Conservation (phyloP, 2,329 filamentous ascomycete genomes). For the Scedosporium aurantiacum region DNA sequence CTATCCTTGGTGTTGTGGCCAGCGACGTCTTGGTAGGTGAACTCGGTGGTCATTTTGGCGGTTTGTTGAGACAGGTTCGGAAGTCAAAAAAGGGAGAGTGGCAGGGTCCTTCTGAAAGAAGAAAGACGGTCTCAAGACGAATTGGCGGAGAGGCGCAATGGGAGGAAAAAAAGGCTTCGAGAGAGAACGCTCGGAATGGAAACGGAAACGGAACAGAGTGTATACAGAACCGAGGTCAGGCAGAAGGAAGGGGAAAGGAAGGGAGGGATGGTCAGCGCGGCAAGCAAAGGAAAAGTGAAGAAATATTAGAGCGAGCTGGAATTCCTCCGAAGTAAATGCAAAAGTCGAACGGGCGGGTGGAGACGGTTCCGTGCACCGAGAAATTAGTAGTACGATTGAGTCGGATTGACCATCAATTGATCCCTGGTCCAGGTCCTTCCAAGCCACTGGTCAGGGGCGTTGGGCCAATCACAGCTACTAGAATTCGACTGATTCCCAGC, state of each 20-base stretch:
- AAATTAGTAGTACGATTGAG: slow-evolving; percentile 1
- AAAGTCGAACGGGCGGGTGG: slow-evolving; percentile 7
- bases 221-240: background rate
- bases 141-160: background rate
- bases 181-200: slow-evolving; percentile 8
- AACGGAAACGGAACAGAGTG: slow-evolving; percentile 5
- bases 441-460: background rate
- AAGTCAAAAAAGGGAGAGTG: background rate
- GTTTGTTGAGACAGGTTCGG: slow-evolving; percentile 11
- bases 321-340: slow-evolving; percentile 1
- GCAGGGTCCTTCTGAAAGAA: background rate
- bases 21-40: slow-evolving; percentile 72
- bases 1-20: slow-evolving; percentile 92
- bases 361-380: slow-evolving; percentile 3
- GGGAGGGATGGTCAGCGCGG: background rate
- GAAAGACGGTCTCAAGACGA: background rate
- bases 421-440: background rate
- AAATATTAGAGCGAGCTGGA: slow-evolving; percentile 4
- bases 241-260: background rate
- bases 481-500: slow-evolving; percentile 1
- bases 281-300: background rate
- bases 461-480: background rate
- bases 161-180: background rate
- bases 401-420: background rate
- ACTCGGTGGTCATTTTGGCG: slow-evolving; percentile 30